These are phyloP conservation scores for Fraxinus excelsior DNA, from an alignment of 257 asterid species.

Conservation along the genomic window DNA sequence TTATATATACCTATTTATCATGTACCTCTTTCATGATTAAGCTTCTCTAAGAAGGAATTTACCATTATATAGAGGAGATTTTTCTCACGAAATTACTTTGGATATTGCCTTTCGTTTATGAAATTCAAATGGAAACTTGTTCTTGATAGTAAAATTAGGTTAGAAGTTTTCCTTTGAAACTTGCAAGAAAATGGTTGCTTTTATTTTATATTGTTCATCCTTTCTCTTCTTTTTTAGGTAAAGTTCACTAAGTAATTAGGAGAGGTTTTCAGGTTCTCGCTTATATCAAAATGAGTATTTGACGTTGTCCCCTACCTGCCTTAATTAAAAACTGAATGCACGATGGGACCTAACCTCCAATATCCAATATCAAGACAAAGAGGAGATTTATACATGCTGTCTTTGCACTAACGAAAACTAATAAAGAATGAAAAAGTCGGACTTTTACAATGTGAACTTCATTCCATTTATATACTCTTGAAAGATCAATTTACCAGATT, in stretches of 20 bases:
- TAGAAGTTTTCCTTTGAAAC: slow-evolving; percentile 4
- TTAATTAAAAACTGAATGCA: no score
- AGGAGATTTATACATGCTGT: background rate
- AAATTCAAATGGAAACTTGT: background rate
- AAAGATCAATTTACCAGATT: background rate
- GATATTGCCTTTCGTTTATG: background rate
- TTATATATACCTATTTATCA: background rate
- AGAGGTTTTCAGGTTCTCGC: no score
- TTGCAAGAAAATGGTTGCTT: background rate
- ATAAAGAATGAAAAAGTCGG: no score
- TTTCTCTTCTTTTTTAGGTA: no score
- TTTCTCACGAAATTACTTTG: no score
- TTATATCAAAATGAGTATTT: no score
- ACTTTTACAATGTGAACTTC: background rate
- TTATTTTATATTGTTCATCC: no score
- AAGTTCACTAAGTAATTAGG: no score
- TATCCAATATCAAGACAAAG: no score
- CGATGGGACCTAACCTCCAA: no score
- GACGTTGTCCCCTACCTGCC: background rate
- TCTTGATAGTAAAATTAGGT: background rate
- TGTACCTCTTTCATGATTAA: background rate
- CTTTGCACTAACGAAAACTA: background rate
- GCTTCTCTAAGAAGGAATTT: background rate
- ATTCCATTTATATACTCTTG: no score
- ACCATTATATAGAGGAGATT: no score